Conservation (phyloP, 73 alveolate genomes). For the Urostyla sp. region DNA sequence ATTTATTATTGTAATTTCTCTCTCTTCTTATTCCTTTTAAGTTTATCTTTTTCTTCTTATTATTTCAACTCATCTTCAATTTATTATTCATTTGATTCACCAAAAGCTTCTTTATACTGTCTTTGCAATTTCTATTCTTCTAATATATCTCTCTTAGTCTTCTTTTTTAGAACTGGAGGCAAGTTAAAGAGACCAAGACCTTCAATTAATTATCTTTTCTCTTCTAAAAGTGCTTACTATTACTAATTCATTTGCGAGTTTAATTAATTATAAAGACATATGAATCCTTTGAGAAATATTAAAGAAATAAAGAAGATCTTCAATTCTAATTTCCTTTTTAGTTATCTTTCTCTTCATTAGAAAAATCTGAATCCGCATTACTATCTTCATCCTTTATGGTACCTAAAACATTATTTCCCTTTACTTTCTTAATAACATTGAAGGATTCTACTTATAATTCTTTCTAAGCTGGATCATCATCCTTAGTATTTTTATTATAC, state of each 20-base stretch:
- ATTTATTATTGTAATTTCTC: conserved; percentile 9
- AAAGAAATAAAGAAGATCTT: neutral
- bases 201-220: neutral
- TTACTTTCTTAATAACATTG: conserved; percentile 28
- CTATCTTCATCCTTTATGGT: conserved; percentile 67
- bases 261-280: neutral
- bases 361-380: conserved; percentile 73
- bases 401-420: conserved; percentile 49
- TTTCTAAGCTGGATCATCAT: neutral
- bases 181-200: conserved; percentile 6
- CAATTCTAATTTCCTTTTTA: neutral
- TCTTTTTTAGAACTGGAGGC: conserved; percentile 28
- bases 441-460: too few relatives aligned
- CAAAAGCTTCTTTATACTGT: conserved; percentile 22
- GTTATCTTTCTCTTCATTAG: conserved; percentile 59
- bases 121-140: conserved; percentile 28
- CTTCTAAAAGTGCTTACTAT: neutral
- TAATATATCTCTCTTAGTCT: conserved; percentile 20
- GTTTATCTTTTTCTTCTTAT: conserved; percentile 16
- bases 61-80: conserved; percentile 10
- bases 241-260: neutral
- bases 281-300: neutral
- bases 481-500: conserved; percentile 8
- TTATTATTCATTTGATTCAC: conserved; percentile 7
- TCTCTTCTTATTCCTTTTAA: conserved; percentile 11